phyloP scores from a whole-genome alignment of 2,329 filamentous ascomycete species.

The Pseudogymnoascus sp. region DNA sequence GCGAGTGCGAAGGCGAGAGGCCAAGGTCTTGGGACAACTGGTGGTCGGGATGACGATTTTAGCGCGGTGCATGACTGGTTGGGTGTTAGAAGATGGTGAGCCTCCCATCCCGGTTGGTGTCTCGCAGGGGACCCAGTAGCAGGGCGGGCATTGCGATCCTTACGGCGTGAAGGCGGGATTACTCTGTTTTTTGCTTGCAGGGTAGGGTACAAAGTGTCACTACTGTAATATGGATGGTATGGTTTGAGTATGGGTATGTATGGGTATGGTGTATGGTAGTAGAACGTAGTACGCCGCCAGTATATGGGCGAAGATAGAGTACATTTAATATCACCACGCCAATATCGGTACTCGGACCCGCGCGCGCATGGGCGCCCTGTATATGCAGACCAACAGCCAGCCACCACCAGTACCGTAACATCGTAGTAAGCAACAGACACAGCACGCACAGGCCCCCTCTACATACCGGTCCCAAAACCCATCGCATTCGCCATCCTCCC shows the following conservation, averaged over 20 bases:
- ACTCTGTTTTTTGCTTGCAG: not conserved
- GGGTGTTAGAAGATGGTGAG: not conserved
- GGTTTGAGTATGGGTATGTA: no score
- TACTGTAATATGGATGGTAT: not conserved
- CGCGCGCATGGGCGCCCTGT: not conserved
- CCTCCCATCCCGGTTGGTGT: not conserved
- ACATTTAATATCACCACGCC: not conserved
- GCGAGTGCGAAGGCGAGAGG: not conserved
- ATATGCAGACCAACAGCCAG: no score
- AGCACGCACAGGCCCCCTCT: no score
- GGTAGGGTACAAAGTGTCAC: not conserved
- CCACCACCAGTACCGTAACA: no score
- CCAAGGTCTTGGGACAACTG: not conserved
- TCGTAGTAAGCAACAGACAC: not conserved
- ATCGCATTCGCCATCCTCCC: not conserved
- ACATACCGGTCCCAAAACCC: no score
- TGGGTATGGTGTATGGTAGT: no score
- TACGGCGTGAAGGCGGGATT: not conserved
- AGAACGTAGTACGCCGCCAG: no score
- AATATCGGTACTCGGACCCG: not conserved
- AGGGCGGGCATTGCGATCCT: not conserved
- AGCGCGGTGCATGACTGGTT: slow-evolving; percentile 1
- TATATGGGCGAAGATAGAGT: no score
- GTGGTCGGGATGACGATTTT: not conserved
- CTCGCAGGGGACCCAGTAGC: not conserved